phyloP scores from a whole-genome alignment of 495 filamentous ascomycete species.

The Penicillium alfredii region DNA sequence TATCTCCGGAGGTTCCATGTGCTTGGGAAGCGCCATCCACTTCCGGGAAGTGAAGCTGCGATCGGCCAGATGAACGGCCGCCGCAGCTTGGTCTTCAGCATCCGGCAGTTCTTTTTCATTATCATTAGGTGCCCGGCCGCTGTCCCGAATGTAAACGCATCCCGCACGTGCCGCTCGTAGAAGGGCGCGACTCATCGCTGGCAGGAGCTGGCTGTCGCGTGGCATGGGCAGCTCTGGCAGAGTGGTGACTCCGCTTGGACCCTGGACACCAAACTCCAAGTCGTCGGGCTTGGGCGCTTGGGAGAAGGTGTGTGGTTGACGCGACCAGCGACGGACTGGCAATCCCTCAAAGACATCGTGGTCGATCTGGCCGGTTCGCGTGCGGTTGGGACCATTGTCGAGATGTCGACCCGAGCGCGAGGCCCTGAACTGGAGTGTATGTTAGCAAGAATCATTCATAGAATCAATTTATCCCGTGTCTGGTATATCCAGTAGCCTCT shows the following conservation, averaged over 20 bases:
- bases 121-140: constrained; percentile 36
- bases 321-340: constrained; percentile 86
- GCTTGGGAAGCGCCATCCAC: constrained; percentile 74
- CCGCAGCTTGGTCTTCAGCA: constrained; percentile 33
- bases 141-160: constrained; percentile 52
- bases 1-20: constrained; percentile 64
- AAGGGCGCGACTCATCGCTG: constrained; percentile 74
- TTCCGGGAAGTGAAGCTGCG: constrained; percentile 63
- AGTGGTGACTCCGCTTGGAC: constrained; percentile 44
- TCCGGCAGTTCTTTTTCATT: constrained; percentile 48
- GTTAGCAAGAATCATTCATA: constrained; percentile 1
- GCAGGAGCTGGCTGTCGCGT: constrained; percentile 75
- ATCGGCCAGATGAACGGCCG: constrained; percentile 29
- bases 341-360: constrained; percentile 95
- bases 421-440: constrained; percentile 35
- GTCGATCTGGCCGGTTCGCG: constrained; percentile 72
- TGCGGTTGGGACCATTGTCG: constrained; percentile 56
- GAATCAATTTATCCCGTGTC: background rate
- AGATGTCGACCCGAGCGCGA: constrained; percentile 42
- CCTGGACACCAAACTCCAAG: constrained; percentile 44
- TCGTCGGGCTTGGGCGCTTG: constrained; percentile 55
- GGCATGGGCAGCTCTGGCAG: constrained; percentile 68
- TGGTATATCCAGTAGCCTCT: background rate
- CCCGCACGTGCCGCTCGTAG: constrained; percentile 75
- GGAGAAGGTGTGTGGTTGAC: constrained; percentile 62